A percentile compares a stretch with the other conserved stretches of the same genome.
These are phyloP conservation scores for Naematelia encephala DNA, from an alignment of 768 basidiomycete species.

Conservation along the genomic window DNA sequence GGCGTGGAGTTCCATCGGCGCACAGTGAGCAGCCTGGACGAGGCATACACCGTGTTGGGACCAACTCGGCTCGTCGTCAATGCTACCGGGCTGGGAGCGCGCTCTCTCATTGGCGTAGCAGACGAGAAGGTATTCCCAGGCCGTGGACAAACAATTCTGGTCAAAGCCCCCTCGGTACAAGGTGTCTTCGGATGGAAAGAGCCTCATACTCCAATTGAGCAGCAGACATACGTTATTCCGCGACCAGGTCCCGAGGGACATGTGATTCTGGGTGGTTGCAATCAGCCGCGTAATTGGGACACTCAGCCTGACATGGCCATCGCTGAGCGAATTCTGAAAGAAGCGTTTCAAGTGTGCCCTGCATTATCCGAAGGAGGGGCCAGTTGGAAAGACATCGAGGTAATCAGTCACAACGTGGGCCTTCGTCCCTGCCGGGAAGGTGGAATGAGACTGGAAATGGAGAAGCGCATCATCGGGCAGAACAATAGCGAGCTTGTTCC, in stretches of 20 bases:
- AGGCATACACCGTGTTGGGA: conserved; percentile 53
- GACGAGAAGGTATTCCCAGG: conserved; percentile 71
- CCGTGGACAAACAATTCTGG: conserved; percentile 76
- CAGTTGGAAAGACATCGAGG: conserved; percentile 51
- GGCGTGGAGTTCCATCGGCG: conserved; percentile 56
- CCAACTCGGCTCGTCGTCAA: conserved; percentile 57
- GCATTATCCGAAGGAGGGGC: conserved; percentile 51
- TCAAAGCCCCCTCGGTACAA: conserved; percentile 65
- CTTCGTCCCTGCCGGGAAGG: conserved; percentile 60
- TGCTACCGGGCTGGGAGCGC: conserved; percentile 62
- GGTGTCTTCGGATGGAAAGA: conserved; percentile 34
- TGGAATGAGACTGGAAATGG: conserved; percentile 61
- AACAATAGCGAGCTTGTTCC: conserved; percentile 13
- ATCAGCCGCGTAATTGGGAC: conserved; percentile 55
- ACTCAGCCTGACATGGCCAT: conserved; percentile 55
- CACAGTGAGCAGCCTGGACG: conserved; percentile 55
- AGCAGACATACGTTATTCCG: conserved; percentile 62
- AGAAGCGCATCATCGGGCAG: conserved; percentile 44
- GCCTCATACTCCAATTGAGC: no score
- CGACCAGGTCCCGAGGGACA: conserved; percentile 55
- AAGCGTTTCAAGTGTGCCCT: conserved; percentile 51
- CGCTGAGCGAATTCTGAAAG: conserved; percentile 55
- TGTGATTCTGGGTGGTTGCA: conserved; percentile 62
- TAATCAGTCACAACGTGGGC: conserved; percentile 61
- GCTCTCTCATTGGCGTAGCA: conserved; percentile 73